Evolutionary conservation across 306 rosid species (phyloP), one percentile per base, ranked within the genome.

Genomic region (Trifolium pratense): DNA sequence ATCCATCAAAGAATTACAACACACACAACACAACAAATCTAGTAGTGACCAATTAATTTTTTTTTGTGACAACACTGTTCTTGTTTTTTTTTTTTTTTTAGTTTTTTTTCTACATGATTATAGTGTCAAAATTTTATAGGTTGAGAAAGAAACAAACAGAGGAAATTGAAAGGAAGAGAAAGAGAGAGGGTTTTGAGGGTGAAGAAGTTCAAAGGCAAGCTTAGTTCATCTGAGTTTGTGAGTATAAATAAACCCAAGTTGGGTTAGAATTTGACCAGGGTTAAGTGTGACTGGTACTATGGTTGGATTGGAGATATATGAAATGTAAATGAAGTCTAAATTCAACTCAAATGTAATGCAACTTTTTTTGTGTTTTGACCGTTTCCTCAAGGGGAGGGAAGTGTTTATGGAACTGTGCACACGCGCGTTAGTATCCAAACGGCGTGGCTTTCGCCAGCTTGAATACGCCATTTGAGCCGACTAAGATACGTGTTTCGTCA

Each of bases 181-280:
- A 10, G 17, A 26, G 14, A 17, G 37, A 1, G 48, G 18, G 14
- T 2, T 16, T n/a, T 13, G 71, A 49, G 20, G 78, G 86, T 66
- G 88, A 82, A 79, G 73, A 62, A 75, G 86, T 82, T 89, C 88
- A 84, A 78, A 75, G 75, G 76, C 88, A 75, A 78, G 90, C 45
- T 63, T 68, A 48, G 70, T 55, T 71, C 7, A 15, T 43, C 4
- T 23, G 6, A 15, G 76, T 45, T 68, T 74, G 76, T 74, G 78
- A 51, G 80, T 79, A 80, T 91, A 89, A 89, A 91, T 89, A 87
- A 87, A 79, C 89, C 88, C 84, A 78, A 81, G 63, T 26, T 69
- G 84, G 84, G 95, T 91, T 89, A 86, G 51, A 80, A 82, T 79
- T 78, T 91, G 79, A 91, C 97, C 71, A 48, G 91, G 95, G 97